These are phyloP conservation scores for Coemansia sp. DNA, from an alignment of 192 early-diverging fungal genomes.

Conservation along the genomic window DNA sequence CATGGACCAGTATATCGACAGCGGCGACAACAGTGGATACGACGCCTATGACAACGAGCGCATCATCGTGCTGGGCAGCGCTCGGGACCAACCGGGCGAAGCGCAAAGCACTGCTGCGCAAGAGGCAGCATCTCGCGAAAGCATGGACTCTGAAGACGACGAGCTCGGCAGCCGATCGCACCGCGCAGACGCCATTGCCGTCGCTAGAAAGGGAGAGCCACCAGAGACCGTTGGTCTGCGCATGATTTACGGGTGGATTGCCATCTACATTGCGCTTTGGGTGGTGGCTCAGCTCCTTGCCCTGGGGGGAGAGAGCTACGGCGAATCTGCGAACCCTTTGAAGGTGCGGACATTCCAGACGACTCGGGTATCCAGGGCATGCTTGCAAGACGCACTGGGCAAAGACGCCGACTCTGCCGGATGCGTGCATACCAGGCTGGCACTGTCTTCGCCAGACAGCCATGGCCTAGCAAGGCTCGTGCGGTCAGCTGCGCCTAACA, in stretches of 20 bases:
- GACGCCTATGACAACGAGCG: conserved; percentile 13
- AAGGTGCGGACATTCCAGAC: conserved; percentile 41
- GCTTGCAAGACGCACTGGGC: conserved; percentile 10
- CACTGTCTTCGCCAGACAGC: conserved; percentile 44
- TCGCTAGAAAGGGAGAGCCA: conserved; percentile 20
- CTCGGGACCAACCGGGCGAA: background rate
- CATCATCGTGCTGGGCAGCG: conserved; percentile 16
- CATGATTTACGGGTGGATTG: conserved; percentile 34
- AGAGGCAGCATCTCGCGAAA: background rate
- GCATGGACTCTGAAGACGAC: conserved; percentile 17
- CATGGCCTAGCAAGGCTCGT: conserved; percentile 29
- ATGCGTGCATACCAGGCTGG: conserved; percentile 24
- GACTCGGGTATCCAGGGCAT: conserved; percentile 23
- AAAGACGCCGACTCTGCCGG: background rate
- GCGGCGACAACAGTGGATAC: background rate
- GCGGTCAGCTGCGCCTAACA: conserved; percentile 9
- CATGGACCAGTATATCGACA: conserved; percentile 2
- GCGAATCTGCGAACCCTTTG: conserved; percentile 13
- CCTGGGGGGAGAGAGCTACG: conserved; percentile 33
- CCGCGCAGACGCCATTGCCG: background rate
- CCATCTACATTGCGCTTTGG: conserved; percentile 32
- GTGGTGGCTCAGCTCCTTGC: conserved; percentile 20
- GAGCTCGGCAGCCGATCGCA: conserved; percentile 18
- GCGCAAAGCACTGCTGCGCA: background rate
- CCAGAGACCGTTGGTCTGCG: conserved; percentile 36